phyloP scores from a whole-genome alignment of 2,329 filamentous ascomycete species.

The Kalmusia sp. region DNA sequence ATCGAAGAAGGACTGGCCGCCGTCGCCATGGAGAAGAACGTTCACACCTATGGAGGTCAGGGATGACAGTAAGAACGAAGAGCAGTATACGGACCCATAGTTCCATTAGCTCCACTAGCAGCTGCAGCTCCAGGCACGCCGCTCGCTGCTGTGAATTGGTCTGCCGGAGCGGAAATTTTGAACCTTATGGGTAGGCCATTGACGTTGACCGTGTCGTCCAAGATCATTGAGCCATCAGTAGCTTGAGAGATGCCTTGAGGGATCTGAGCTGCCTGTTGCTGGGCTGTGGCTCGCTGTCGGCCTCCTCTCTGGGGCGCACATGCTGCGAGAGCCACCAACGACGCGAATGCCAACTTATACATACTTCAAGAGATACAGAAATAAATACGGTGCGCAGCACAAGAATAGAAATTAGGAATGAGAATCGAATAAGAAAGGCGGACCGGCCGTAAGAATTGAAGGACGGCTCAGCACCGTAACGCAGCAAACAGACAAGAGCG shows the following conservation, averaged over 20 bases:
- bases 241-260: constrained; percentile 50
- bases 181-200: constrained; percentile 65
- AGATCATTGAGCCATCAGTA: constrained; percentile 62
- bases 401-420: constrained; percentile 25
- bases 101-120: constrained; percentile 36
- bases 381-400: constrained; percentile 17
- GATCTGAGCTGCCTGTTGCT: constrained; percentile 43
- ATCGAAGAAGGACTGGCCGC: constrained; percentile 65
- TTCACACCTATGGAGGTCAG: no score
- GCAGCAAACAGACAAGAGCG: constrained; percentile 4
- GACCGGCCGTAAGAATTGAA: constrained; percentile 33
- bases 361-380: constrained; percentile 19
- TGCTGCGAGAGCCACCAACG: constrained; percentile 27
- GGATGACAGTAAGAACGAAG: no score
- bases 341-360: constrained; percentile 24
- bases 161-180: constrained; percentile 62
- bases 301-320: constrained; percentile 33
- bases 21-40: constrained; percentile 66
- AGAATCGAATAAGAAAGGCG: constrained; percentile 20
- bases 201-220: constrained; percentile 62
- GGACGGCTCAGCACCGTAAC: neutral
- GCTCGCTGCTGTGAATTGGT: constrained; percentile 59
- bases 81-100: constrained; percentile 35
- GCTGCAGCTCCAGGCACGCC: constrained; percentile 57
- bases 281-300: constrained; percentile 32